These are phyloP conservation scores for Cymbomonas tetramitiformis DNA, from an alignment of 139 green algal species.

Conservation along the genomic window DNA sequence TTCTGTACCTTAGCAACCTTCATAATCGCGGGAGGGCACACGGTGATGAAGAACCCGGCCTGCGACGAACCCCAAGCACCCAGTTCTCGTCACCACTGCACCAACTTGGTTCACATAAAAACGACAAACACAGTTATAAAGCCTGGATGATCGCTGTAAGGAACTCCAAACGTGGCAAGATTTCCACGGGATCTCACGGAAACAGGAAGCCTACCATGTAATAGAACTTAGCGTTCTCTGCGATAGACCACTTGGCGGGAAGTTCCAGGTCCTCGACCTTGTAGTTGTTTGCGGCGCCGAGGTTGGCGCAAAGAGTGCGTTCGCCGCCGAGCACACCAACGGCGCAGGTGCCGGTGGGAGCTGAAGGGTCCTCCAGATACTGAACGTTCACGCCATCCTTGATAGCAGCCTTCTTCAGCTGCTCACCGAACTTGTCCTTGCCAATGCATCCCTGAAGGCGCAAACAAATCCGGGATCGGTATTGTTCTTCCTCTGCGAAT, in stretches of 20 bases:
- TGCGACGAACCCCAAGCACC: no score
- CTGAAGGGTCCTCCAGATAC: constrained; percentile 71
- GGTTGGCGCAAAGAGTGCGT: constrained; percentile 78
- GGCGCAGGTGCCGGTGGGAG: constrained; percentile 84
- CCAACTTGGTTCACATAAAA: no score
- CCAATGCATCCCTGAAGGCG: constrained; percentile 92
- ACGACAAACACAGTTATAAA: no score
- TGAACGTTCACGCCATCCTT: constrained; percentile 58
- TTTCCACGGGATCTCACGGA: no score
- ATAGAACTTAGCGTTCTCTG: constrained; percentile 71
- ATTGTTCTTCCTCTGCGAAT: no score
- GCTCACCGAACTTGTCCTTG: constrained; percentile 71
- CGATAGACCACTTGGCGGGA: constrained; percentile 55
- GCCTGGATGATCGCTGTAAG: no score
- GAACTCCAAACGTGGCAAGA: no score
- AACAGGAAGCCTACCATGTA: no score
- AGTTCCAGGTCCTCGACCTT: constrained; percentile 52
- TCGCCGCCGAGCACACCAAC: constrained; percentile 74
- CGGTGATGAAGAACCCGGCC: constrained; percentile 99
- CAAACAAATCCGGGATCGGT: no score
- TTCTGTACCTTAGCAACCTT: constrained; percentile 59
- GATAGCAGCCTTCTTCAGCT: constrained; percentile 53
- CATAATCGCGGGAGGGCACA: constrained; percentile 71
- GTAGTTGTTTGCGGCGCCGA: constrained; percentile 96
- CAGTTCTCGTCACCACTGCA: no score